A percentile compares a stretch with the other conserved stretches of the same genome.
These are phyloP conservation scores for Chrysosphaeria jannelii DNA, from an alignment of 2,329 filamentous ascomycete genomes.

Conservation along the genomic window DNA sequence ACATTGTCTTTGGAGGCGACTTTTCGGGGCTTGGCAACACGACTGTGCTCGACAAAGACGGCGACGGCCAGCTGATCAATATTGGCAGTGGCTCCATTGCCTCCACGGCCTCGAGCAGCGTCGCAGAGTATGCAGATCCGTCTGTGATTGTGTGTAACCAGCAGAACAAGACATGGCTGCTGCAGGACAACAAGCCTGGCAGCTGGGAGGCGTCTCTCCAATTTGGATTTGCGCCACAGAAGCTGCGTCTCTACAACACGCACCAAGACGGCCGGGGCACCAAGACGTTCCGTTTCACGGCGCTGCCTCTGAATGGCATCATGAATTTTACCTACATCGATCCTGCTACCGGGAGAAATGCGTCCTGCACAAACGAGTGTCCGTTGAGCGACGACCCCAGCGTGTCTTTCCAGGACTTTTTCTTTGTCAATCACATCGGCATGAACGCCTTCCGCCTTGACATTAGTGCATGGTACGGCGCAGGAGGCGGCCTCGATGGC, in stretches of 20 bases:
- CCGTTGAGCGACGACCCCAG: constrained; percentile 45
- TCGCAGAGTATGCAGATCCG: constrained; percentile 40
- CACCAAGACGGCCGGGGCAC: constrained; percentile 60
- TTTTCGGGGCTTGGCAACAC: constrained; percentile 75
- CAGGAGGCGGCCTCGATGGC: constrained; percentile 56
- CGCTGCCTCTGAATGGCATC: constrained; percentile 65
- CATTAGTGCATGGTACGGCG: constrained; percentile 64
- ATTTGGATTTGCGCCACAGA: constrained; percentile 67
- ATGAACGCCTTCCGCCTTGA: constrained; percentile 73
- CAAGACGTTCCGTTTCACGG: constrained; percentile 62
- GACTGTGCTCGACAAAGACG: constrained; percentile 30
- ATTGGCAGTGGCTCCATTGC: constrained; percentile 49
- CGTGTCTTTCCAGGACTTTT: constrained; percentile 56
- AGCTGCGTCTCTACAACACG: constrained; percentile 69
- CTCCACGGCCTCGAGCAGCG: constrained; percentile 28
- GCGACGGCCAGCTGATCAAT: constrained; percentile 57
- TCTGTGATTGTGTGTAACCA: constrained; percentile 59
- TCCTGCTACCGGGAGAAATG: constrained; percentile 31
- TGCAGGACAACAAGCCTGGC: constrained; percentile 44
- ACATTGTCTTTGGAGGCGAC: constrained; percentile 72
- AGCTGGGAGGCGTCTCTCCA: constrained; percentile 61
- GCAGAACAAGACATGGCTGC: constrained; percentile 45
- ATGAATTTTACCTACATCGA: constrained; percentile 89
- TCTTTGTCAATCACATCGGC: constrained; percentile 61
- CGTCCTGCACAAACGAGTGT: constrained; percentile 53